Base-by-base conservation (phyloP, 305 asterid species). In the Solanum aculeatissimum region DNA sequence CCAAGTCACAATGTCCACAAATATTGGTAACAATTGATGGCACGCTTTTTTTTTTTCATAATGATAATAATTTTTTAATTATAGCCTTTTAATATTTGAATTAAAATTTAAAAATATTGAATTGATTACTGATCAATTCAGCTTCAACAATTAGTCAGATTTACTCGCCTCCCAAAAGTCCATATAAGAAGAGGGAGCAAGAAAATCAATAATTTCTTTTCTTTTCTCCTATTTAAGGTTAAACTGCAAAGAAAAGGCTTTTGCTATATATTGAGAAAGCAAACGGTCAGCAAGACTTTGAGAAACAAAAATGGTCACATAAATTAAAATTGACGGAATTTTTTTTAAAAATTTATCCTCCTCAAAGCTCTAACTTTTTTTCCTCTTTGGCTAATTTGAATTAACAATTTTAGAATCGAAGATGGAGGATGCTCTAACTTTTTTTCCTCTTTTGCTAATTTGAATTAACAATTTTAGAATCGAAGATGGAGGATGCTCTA, bases 21-120 rank as follows among this genome's bases (percentile, higher is more conserved):
- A 66, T 90, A 90, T 85, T 57, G 91, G 93, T 89, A 60, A 55
- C 4, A 55, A 55, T 19, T 19, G 3, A 55, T 19, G 62, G 8
- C 4, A 7, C 25, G 19, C 12, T 55, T 55, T 55, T 19, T 11
- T 0, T 9, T 58, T 58, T 15, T 57, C 65, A 57, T 23, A 29
- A 23, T 60, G 1, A 21, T 4, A 11, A 21, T 21, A 27, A 14
- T 63, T 13, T n/a, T n/a, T n/a, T n/a, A n/a, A n/a, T 6, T 23
- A 62, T 5, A 2, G 4, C 0, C 53, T 14, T 29, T 11, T 7
- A 1, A 2, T 14, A 16, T 78, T 10, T 27, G 0, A 18, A 49
- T 32, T 47, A 0, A n/a, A 49, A 49, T 13, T 75, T 75, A 3
- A 47, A 47, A 15, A 14, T 29, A 27, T 27, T 63, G 13, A 7